Percentiles rank a stretch among this genome's conserved stretches.
These are phyloP conservation scores for Fusarium sp. DNA, from an alignment of 2,329 filamentous ascomycete genomes.

Conservation along the genomic window DNA sequence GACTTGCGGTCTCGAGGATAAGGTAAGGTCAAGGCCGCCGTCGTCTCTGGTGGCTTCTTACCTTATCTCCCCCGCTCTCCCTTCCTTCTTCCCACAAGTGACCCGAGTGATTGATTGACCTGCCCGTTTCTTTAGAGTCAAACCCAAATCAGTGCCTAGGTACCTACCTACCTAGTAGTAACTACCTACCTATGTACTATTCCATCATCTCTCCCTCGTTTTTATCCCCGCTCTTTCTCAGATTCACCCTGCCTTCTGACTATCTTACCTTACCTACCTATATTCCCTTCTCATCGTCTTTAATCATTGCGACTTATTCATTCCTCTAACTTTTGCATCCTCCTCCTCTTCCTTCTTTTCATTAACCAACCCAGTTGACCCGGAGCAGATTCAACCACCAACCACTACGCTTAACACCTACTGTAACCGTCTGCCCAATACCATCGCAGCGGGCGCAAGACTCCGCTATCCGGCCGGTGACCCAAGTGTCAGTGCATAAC, in stretches of 20 bases:
- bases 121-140: slow-evolving; percentile 8
- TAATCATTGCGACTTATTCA: not conserved
- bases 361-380: not conserved
- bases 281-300: not conserved
- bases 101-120: slow-evolving; percentile 5
- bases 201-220: not conserved
- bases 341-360: not conserved
- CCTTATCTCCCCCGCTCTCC: slow-evolving; percentile 32
- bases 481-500: slow-evolving; percentile 29
- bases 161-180: too few species aligned
- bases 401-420: slow-evolving; percentile 16
- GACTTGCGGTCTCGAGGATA: slow-evolving; percentile 3
- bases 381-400: slow-evolving; percentile 8
- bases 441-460: slow-evolving; percentile 24
- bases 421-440: slow-evolving; percentile 26
- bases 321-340: not conserved
- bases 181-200: not conserved
- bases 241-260: not conserved
- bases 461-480: slow-evolving; percentile 35
- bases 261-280: not conserved
- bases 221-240: slow-evolving; percentile 1
- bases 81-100: not conserved
- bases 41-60: slow-evolving; percentile 20
- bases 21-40: not conserved
- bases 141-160: not conserved